Evolutionary conservation across 805 yeast genomes (phyloP).

Genomic region (Lachancea fermentati): DNA sequence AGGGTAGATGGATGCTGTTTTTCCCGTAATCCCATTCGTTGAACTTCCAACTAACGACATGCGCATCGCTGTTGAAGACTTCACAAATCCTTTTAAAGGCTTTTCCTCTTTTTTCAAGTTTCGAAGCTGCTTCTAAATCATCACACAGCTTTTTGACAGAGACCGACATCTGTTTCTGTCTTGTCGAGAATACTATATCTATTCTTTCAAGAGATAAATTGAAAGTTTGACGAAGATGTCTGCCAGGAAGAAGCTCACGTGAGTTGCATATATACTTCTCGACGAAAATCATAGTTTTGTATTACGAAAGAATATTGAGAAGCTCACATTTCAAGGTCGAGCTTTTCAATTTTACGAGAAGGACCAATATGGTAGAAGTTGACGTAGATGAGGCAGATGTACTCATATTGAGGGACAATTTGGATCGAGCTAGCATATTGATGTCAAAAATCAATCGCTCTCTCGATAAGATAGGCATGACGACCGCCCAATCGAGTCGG

Average conservation of each 20-base stretch:
- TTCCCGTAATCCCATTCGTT: slow-evolving; percentile 83
- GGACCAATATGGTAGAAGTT: slow-evolving; percentile 23
- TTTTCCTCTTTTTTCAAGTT: slow-evolving; percentile 27
- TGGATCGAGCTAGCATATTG: slow-evolving; percentile 51
- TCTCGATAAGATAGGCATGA: slow-evolving; percentile 40
- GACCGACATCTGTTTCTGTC: neutral
- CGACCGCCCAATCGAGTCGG: slow-evolving; percentile 27
- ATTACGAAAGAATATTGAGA: no score
- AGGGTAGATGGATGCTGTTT: slow-evolving; percentile 51
- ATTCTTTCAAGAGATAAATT: no score
- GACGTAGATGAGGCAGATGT: slow-evolving; percentile 81
- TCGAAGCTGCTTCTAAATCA: slow-evolving; percentile 20
- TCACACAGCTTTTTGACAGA: slow-evolving; percentile 11
- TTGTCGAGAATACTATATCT: no score
- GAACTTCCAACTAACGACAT: slow-evolving; percentile 66
- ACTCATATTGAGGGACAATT: slow-evolving; percentile 71
- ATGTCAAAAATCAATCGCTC: slow-evolving; percentile 52
- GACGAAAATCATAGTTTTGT: neutral
- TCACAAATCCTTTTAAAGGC: slow-evolving; percentile 28
- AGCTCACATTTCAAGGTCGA: no score
- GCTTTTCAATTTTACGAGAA: no score
- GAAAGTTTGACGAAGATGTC: no score
- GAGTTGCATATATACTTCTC: neutral
- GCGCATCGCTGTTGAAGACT: slow-evolving; percentile 21
- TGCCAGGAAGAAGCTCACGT: neutral